Evolutionary conservation across 179 eudicot genomes (phyloP), one percentile per base, ranked within the genome.

Genomic region (Carnegiea gigantea): DNA sequence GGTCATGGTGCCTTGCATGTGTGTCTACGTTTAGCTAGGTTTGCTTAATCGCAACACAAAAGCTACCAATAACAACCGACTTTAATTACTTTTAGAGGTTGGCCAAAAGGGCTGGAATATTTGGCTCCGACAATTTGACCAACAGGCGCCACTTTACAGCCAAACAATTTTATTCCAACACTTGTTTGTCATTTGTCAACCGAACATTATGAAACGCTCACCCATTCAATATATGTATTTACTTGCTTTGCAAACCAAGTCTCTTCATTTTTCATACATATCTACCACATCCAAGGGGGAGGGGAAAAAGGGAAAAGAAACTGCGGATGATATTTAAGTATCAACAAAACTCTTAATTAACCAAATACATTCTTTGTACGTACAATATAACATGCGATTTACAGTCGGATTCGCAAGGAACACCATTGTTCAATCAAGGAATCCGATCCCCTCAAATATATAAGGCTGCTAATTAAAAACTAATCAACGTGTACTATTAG

Each of bases 121-220:
- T 70, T 70, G 73, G 43, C 44, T 36, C 73, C 73, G n/a, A 70
- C 73, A 70, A 30, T 33, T 70, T 70, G 73, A 70, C 73, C 43
- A 14, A 62, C 38, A 70, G n/a, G 2, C 5, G 11, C 73, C n/a
- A n/a, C n/a, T 70, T 70, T 70, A 33, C 43, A 70, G 10, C 73
- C 71, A 43, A 70, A 70, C 73, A 9, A 67, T 9, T 67, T 24
- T 51, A 0, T 10, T 51, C 5, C 13, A 6, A 28, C 30, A 28
- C 30, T 28, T 28, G 30, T 28, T 62, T 21, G 28, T 9, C 4
- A 62, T 23, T 21, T 62, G 28, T 10, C 71, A 67, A 67, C 71
- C 71, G 10, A 67, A 67, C 38, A 24, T 38, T 38, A 3, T 28
- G 10, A 24, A 67, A 67, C 26, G 71, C 3, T 23, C 33, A 3